Conservation (phyloP, 306 rosid genomes). For the Quercus alba region DNA sequence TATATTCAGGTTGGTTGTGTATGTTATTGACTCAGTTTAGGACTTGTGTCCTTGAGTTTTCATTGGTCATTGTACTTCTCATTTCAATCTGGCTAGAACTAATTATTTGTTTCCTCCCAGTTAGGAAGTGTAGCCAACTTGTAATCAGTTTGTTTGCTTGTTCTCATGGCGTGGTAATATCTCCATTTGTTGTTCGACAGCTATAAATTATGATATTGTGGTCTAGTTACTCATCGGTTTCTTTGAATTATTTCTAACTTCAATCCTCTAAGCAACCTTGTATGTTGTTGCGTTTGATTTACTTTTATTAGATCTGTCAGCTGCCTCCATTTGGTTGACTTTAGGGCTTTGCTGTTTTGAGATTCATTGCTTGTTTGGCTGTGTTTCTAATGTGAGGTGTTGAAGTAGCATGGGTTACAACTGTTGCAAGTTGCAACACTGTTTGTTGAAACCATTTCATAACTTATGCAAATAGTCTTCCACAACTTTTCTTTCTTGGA, state of each 20-base stretch:
- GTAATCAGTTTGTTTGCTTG: not conserved
- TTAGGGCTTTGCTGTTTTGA: not conserved
- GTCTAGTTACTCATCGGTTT: not conserved
- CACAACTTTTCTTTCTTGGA: not conserved
- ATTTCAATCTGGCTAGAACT: not conserved
- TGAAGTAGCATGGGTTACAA: not conserved
- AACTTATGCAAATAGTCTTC: not conserved
- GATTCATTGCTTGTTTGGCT: not conserved
- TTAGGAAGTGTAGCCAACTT: not conserved
- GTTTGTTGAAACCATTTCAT: not conserved
- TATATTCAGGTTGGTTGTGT: not conserved
- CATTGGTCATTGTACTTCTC: not conserved
- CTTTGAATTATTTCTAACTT: not conserved
- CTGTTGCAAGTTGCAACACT: not conserved
- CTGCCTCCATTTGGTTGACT: not conserved
- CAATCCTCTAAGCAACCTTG: not conserved
- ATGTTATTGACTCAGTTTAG: not conserved
- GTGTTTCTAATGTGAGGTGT: not conserved
- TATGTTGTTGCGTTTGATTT: not conserved
- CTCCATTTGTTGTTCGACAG: not conserved
- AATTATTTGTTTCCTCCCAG: not conserved
- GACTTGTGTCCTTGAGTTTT: not conserved
- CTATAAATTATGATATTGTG: not conserved
- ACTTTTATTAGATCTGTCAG: not conserved
- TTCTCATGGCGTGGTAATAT: not conserved